phyloP scores from a whole-genome alignment of 805 yeast genomes.

The Groenewaldozyma salmanticensis region DNA sequence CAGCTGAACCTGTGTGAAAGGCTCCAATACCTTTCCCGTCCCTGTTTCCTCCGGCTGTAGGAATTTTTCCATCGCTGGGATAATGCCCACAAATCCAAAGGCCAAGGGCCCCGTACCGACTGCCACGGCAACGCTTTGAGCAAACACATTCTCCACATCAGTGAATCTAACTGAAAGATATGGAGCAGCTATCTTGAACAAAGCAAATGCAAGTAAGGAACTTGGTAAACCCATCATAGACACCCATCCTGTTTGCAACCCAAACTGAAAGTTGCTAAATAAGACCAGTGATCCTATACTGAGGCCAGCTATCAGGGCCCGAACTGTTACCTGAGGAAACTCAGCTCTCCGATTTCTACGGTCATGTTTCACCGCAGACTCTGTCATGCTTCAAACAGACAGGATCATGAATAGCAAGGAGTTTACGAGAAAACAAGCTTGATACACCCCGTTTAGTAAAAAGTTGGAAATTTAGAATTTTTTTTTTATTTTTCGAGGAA shows the following conservation, averaged over 20 bases:
- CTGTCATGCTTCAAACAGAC: too few species aligned
- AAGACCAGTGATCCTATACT: slow-evolving; percentile 80
- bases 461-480: too few species aligned
- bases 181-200: slow-evolving; percentile 50
- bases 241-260: slow-evolving; percentile 97
- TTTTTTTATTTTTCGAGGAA: too few species aligned
- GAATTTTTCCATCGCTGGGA: slow-evolving; percentile 92
- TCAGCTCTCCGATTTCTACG: slow-evolving; percentile 7
- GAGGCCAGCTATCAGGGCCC: slow-evolving; percentile 70
- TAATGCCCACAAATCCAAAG: slow-evolving; percentile 88
- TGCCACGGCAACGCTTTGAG: slow-evolving; percentile 90
- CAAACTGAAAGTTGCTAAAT: slow-evolving; percentile 89
- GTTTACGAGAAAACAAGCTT: too few species aligned
- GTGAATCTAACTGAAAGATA: slow-evolving; percentile 39
- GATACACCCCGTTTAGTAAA: too few species aligned
- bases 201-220: slow-evolving; percentile 76
- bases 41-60: slow-evolving; percentile 74
- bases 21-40: slow-evolving; percentile 23
- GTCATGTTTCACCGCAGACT: too few species aligned
- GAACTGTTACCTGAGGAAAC: slow-evolving; percentile 39
- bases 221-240: slow-evolving; percentile 98
- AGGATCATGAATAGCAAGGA: too few species aligned
- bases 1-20: slow-evolving; percentile 42
- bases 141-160: slow-evolving; percentile 90
- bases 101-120: slow-evolving; percentile 97